Base-by-base conservation (phyloP, 192 early-diverging fungal species). In the Backusella liffmaniae region DNA sequence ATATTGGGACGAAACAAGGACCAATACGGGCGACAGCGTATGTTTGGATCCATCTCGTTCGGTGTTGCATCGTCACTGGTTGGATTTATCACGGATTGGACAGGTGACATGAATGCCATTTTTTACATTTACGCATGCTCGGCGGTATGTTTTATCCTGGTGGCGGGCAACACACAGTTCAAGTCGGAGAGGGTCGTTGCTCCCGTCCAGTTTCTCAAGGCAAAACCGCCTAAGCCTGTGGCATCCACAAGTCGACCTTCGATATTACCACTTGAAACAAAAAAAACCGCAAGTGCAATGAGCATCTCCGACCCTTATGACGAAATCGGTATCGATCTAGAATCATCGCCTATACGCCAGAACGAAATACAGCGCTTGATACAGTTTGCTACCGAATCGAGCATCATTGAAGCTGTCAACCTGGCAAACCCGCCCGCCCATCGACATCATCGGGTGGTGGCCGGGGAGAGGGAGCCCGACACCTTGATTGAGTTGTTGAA, bases 41-140 rank as follows among this genome's bases (percentile, higher is more conserved):
- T 84, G 76, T 85, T 77, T 78, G 84, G 84, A 10, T 85, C 84
- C 13, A 76, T 85, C 30, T 72, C 84, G 36, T 83, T 79, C 41
- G 84, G 84, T 72, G 37, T 75, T 29, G 76, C 80, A 41, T 81
- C 79, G 8, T 79, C 75, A 39, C 46, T 84, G 21, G 77, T 81
- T 12, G 82, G 79, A 23, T 74, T 73, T 23, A 76, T 79, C 39
- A 76, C 78, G 5, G 82, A 83, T 41, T 79, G 76, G 75, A 80
- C 79, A 12, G 65, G 77, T 7, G 77, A 85, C 36, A 81, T 83
- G 73, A 82, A 85, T 73, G 77, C 79, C 10, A 81, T 85, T 4
- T 85, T 85, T 71, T 84, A 79, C 34, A 67, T 81, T 23, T 85
- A 84, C 62, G 80, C 80, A 12, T 37, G 59, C n/a, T 83, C 79